These are phyloP conservation scores for Collariella sp. DNA, from an alignment of 495 filamentous ascomycete genomes.

Conservation along the genomic window DNA sequence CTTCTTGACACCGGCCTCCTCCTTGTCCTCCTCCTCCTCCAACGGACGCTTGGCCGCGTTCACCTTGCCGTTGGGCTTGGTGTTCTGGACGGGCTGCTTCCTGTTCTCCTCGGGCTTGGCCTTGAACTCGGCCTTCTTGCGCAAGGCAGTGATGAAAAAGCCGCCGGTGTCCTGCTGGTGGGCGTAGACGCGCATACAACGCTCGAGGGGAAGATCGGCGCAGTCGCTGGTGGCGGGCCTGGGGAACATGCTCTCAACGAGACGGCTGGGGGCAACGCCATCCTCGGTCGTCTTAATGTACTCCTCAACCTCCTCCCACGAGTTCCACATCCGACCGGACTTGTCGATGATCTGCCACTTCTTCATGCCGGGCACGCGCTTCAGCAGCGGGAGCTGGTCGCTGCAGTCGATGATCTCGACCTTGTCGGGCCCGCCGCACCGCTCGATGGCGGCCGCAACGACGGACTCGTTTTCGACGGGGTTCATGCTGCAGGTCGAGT, in stretches of 20 bases:
- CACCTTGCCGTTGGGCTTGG: constrained; percentile 34
- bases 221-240: constrained; percentile 45
- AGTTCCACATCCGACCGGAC: constrained; percentile 61
- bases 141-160: constrained; percentile 93
- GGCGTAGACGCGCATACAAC: constrained; percentile 87
- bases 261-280: constrained; percentile 45
- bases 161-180: constrained; percentile 93
- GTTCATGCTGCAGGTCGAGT: constrained; percentile 98
- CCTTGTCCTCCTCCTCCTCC: constrained; percentile 27
- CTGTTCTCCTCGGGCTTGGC: constrained; percentile 64
- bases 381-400: constrained; percentile 63
- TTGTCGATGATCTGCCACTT: constrained; percentile 88
- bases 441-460: constrained; percentile 67
- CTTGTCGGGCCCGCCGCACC: constrained; percentile 76
- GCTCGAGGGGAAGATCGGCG: constrained; percentile 63
- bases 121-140: constrained; percentile 83
- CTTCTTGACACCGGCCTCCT: constrained; percentile 30
- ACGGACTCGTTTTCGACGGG: constrained; percentile 97
- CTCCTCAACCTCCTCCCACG: constrained; percentile 68
- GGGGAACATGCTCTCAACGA: constrained; percentile 79
- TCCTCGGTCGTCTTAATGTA: constrained; percentile 47
- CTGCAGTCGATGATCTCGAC: constrained; percentile 77
- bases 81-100: constrained; percentile 43
- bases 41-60: constrained; percentile 31
- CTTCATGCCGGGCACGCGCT: constrained; percentile 61